Evolutionary conservation across 345 rosid species (phyloP).

Genomic region (Moringa oleifera): DNA sequence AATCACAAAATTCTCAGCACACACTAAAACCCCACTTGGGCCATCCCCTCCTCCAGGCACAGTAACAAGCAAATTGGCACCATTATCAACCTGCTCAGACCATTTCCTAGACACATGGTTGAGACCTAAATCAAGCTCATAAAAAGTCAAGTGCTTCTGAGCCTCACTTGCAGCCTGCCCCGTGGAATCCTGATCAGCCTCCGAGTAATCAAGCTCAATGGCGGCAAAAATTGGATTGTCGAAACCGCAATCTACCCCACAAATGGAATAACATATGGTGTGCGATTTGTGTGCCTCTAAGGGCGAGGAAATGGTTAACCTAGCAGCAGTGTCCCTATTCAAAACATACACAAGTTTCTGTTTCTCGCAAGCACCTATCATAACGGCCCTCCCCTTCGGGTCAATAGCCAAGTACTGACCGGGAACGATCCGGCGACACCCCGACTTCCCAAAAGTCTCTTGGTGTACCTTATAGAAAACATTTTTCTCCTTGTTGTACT

Average conservation of each 20-base stretch:
- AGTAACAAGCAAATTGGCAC: conserved; percentile 95
- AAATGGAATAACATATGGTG: conserved; percentile 72
- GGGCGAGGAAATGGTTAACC: conserved; percentile 91
- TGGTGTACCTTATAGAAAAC: conserved; percentile 86
- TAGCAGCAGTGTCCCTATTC: conserved; percentile 94
- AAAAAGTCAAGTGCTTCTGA: conserved; percentile 90
- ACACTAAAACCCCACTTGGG: conserved; percentile 91
- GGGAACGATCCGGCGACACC: conserved; percentile 89
- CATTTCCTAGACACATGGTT: conserved; percentile 96
- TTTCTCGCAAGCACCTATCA: conserved; percentile 95
- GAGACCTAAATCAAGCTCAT: conserved; percentile 92
- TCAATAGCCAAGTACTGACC: conserved; percentile 92
- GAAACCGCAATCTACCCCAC: conserved; percentile 95
- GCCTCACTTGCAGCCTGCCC: conserved; percentile 90
- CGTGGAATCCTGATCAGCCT: conserved; percentile 89
- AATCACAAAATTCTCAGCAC: conserved; percentile 95
- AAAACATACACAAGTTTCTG: conserved; percentile 92
- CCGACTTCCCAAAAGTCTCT: conserved; percentile 96
- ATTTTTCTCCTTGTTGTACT: conserved; percentile 81
- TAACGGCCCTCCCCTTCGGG: conserved; percentile 93
- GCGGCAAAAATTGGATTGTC: conserved; percentile 93
- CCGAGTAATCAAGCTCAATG: conserved; percentile 91
- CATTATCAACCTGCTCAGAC: conserved; percentile 93
- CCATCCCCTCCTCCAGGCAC: conserved; percentile 99
- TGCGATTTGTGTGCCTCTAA: conserved; percentile 97